phyloP scores from a whole-genome alignment of 78 protist species.

The Monocercomonoides exilis region DNA sequence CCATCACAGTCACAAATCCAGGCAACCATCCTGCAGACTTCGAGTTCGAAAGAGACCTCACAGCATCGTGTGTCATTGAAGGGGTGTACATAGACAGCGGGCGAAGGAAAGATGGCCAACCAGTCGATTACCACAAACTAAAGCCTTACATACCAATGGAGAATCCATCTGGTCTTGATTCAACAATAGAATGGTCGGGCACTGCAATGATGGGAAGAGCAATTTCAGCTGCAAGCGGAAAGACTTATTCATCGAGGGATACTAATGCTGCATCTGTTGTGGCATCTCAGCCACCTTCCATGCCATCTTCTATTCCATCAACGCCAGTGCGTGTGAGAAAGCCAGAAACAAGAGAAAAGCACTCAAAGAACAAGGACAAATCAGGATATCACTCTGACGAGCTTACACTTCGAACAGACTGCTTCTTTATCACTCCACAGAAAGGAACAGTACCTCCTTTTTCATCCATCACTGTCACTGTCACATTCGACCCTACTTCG shows the following conservation, averaged over 20 bases:
- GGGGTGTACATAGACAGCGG: too few species aligned
- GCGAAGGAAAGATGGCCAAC: too few species aligned
- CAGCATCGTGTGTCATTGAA: too few species aligned
- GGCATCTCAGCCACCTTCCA: too few species aligned
- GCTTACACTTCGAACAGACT: background rate
- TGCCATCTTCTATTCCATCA: too few species aligned
- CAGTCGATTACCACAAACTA: too few species aligned
- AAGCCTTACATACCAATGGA: too few species aligned
- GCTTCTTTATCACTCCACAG: background rate
- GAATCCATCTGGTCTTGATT: background rate
- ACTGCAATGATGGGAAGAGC: background rate
- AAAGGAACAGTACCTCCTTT: background rate
- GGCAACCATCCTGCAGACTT: constrained; percentile 15
- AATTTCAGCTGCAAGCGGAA: background rate
- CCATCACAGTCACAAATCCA: background rate
- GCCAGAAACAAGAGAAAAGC: background rate
- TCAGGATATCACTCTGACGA: background rate
- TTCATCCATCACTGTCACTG: background rate
- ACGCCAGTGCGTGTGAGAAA: background rate
- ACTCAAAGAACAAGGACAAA: background rate
- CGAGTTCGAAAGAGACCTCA: background rate
- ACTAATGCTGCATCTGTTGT: too few species aligned
- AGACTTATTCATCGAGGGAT: background rate
- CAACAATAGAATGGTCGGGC: background rate
- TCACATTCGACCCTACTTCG: background rate